Percentiles rank a stretch among this genome's conserved stretches.
These are phyloP conservation scores for Amanita fuliginea DNA, from an alignment of 768 basidiomycete species.

Conservation along the genomic window DNA sequence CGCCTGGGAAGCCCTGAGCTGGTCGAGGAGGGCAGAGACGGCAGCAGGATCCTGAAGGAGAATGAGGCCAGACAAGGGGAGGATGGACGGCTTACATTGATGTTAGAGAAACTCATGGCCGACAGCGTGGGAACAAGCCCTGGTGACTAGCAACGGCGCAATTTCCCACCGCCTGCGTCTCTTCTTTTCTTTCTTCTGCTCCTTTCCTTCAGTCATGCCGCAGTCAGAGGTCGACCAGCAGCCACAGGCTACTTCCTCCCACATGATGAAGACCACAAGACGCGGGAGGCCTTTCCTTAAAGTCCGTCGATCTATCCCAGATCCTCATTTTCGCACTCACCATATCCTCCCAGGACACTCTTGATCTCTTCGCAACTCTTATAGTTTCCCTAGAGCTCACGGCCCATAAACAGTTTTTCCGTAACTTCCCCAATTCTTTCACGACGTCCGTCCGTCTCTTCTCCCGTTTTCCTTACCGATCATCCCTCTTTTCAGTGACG, in stretches of 20 bases:
- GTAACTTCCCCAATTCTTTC: constrained; percentile 89
- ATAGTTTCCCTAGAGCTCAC: constrained; percentile 85
- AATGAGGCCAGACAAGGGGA: constrained; percentile 1
- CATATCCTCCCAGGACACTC: constrained; percentile 63
- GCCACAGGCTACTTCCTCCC: constrained; percentile 59
- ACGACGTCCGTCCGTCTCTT: constrained; percentile 60
- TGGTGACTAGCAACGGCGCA: constrained; percentile 32
- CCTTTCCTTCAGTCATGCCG: constrained; percentile 23
- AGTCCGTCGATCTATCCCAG: constrained; percentile 28
- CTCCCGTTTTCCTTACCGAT: constrained; percentile 6
- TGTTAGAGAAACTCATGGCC: constrained; percentile 37
- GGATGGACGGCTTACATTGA: constrained; percentile 32
- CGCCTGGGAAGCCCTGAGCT: constrained; percentile 52
- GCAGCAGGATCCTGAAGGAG: constrained; percentile 47
- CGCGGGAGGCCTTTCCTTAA: constrained; percentile 91
- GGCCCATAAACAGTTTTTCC: constrained; percentile 93
- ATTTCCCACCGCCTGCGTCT: constrained; percentile 28
- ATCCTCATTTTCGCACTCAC: not conserved
- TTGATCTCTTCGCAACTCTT: constrained; percentile 95
- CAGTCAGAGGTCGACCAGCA: constrained; percentile 23
- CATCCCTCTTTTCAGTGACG: constrained; percentile 56
- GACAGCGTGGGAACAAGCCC: constrained; percentile 24
- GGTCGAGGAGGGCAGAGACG: constrained; percentile 62
- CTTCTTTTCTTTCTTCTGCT: constrained; percentile 36
- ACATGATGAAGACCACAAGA: constrained; percentile 99